Evolutionary conservation across 768 basidiomycete species (phyloP), one percentile per base, ranked within the genome.

Genomic region (Tricholoma flavovirens): DNA sequence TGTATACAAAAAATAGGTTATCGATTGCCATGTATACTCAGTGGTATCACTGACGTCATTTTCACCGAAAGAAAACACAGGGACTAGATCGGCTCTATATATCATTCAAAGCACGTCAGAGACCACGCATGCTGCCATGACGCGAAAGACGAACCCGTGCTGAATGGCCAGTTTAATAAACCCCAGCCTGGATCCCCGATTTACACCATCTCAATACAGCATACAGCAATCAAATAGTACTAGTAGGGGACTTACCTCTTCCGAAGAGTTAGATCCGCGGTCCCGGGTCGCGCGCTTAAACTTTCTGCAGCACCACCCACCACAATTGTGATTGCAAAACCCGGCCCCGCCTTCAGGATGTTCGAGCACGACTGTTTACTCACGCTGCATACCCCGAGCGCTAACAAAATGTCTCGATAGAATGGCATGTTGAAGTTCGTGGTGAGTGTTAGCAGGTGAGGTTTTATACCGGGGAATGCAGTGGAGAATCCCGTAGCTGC

Each of bases 31-130:
- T 5, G 32, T 11, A 15, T 30, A 4, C 1, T 9, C 29, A n/a
- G 49, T 17, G 14, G 6, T 29, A 38, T 11, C 8, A 78, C 83
- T 66, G 59, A 95, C 95, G 69, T 98, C 97, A 68, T 98, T 98
- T 76, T 99, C 97, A 11, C 97, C 97, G 63, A 99, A 99, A 5
- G 93, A 95, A 67, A 99, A 98, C 3, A 98, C 95, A 0, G 97
- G 97, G 0, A 99, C 97, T 10, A 99, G 77, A 65, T 95, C 93
- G 36, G 97, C 97, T 53, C 93, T 94, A 53, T 12, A 35, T n/a
- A 12, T n/a, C 22, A 4, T 38, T n/a, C n/a, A 29, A 17, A 38
- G 26, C 8, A 38, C 43, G 15, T 32, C 46, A 30, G 49, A 56
- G 52, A 10, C 5, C n/a, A n/a, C 29, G 15, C 15, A 10, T 30